phyloP scores from a whole-genome alignment of 1,284 basidiomycete genomes.

The Moniliella sp. region DNA sequence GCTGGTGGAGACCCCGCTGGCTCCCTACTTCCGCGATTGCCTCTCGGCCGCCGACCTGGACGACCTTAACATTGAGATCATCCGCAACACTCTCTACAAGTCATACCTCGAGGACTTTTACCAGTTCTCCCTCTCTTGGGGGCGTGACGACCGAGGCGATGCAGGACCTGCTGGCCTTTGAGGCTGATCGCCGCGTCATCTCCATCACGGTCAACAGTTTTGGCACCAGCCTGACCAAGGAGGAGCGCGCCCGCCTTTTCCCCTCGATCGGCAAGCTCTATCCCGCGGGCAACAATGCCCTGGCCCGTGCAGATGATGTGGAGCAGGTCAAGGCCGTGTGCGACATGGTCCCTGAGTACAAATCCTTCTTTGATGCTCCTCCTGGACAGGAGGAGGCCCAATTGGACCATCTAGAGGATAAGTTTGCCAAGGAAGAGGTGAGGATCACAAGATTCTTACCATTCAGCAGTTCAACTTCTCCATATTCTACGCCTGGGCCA shows the following conservation, averaged over 20 bases:
- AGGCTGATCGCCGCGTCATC: slow-evolving; percentile 84
- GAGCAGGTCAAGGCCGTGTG: slow-evolving; percentile 75
- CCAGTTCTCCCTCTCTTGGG: slow-evolving; percentile 57
- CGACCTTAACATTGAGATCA: slow-evolving; percentile 98
- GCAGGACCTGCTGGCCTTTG: slow-evolving; percentile 71
- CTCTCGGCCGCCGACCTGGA: slow-evolving; percentile 85
- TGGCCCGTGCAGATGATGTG: slow-evolving; percentile 81
- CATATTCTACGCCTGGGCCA: slow-evolving; percentile 31
- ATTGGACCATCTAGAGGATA: slow-evolving; percentile 61
- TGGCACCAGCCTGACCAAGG: slow-evolving; percentile 78
- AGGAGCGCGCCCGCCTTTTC: slow-evolving; percentile 84
- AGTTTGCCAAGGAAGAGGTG: slow-evolving; percentile 83
- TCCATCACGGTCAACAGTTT: slow-evolving; percentile 99
- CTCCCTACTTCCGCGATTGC: slow-evolving; percentile 94
- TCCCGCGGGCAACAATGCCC: slow-evolving; percentile 80
- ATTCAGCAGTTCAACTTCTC: slow-evolving; percentile 30
- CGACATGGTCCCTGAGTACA: slow-evolving; percentile 72
- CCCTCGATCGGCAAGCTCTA: slow-evolving; percentile 77
- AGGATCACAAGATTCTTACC: slow-evolving; percentile 26
- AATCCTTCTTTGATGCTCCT: slow-evolving; percentile 59
- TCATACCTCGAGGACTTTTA: slow-evolving; percentile 96
- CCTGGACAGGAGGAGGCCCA: too few species aligned
- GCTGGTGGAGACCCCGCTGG: slow-evolving; percentile 85
- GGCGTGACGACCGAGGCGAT: slow-evolving; percentile 70
- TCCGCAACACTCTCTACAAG: slow-evolving; percentile 98